Percentiles rank a stretch among this genome's conserved stretches.
These are phyloP conservation scores for Aurinia saxatilis DNA, from an alignment of 345 rosid genomes.

Conservation along the genomic window DNA sequence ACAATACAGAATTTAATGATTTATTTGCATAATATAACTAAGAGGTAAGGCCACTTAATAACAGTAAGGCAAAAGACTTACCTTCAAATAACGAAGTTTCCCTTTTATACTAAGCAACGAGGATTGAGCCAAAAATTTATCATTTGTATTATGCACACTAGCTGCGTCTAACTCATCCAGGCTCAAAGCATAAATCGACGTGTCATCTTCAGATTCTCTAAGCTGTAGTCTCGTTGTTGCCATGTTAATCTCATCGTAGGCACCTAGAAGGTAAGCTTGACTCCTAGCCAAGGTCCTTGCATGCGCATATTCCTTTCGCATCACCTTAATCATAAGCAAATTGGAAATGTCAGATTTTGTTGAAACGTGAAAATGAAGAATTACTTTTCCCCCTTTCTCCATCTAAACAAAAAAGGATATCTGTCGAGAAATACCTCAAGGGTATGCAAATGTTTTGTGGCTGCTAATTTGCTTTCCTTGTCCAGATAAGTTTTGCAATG, in stretches of 20 bases:
- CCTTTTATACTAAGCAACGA: conserved; percentile 58
- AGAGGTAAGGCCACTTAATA: conserved; percentile 1
- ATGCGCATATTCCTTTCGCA: conserved; percentile 81
- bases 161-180: conserved; percentile 65
- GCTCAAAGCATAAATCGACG: conserved; percentile 68
- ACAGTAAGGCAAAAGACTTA: conserved; percentile 14
- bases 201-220: conserved; percentile 66
- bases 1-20: background rate
- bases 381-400: background rate
- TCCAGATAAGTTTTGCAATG: conserved; percentile 60
- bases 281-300: conserved; percentile 76
- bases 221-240: conserved; percentile 81
- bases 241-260: conserved; percentile 93
- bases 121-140: conserved; percentile 66
- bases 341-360: conserved; percentile 23
- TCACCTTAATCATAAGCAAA: conserved; percentile 38
- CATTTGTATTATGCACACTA: conserved; percentile 64
- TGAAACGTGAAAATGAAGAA: conserved; percentile 5
- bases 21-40: background rate
- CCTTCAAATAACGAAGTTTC: conserved; percentile 92
- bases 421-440: conserved; percentile 55
- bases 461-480: conserved; percentile 45
- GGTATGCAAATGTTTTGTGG: conserved; percentile 61
- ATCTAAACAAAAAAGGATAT: background rate
- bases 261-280: conserved; percentile 80